Evolutionary conservation across 768 basidiomycete genomes (phyloP), one percentile per base, ranked within the genome.

Genomic region (Amanita molliuscula): DNA sequence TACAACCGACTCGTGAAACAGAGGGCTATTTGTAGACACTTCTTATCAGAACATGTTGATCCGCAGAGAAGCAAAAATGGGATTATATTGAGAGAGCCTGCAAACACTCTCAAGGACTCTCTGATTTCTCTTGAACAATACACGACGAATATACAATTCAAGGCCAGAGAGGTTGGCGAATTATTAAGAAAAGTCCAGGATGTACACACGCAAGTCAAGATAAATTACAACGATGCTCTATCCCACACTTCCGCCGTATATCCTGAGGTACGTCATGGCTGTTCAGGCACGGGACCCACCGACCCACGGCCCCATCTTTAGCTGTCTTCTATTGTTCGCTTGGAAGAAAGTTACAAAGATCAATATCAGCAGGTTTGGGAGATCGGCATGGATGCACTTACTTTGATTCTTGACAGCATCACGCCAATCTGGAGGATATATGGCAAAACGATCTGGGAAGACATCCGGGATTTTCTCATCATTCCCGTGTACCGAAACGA

Each of bases 361-460:
- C 81, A 82, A 51, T 88, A 86, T 55, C 84, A 88, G 56, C 82
- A 86, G 54, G 63, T 89, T 47, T 89, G 85, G 85, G 86, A 88
- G 54, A 68, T 88, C 49, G 87, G 81, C 15, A 81, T 88, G 75
- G 83, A 87, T 51, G 81, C 79, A 0, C 68, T 88, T 48, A 88
- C 87, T 0, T 73, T 89, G 50, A 64, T 88, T 44, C 70, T 89
- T 38, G 86, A 88, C 57, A 81, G 78, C 2, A 80, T 88, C 11
- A 79, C 86, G 1, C 87, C 87, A 0, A 77, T 89, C 59, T 88
- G 87, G 87, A 72, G 86, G 54, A 84, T 75, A 29, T 87, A 88
- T 53, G 87, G 87, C 47, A 87, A 84, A 58, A 76, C 78, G n/a
- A 87, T 89, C 46, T 83, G 84, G 28, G 78, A 85, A 59, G 87